Base-by-base conservation (phyloP, 495 filamentous ascomycete species). In the Filosporella fistucella region DNA sequence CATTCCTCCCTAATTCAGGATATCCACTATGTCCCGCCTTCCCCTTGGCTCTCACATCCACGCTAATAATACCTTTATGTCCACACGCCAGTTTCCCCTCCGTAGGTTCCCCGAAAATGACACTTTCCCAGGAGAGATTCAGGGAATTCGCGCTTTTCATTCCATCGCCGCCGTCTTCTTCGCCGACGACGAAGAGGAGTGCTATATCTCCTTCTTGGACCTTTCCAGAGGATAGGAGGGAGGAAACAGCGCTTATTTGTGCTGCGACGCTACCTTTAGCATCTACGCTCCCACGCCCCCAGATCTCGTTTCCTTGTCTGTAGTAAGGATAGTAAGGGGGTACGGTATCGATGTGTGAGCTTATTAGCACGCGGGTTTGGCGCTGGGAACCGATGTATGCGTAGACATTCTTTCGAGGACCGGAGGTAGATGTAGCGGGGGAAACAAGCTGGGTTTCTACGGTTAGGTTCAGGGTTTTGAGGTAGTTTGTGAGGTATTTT, bases 81-180 rank as follows among this genome's bases (percentile, higher is more conserved):
- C 91, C 91, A 28, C 84, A 77, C 1, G 88, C 89, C 22, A 97
- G 85, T 61, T 84, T 84, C 43, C 82, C 74, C 54, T 95, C 88
- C 0, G 91, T 97, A 10, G 91, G 91, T 60, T 97, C 91, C 33
- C 85, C 91, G 59, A 96, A 96, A 61, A 97, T 85, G 49, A 88
- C 79, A 3, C 86, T 76, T 43, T 80, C 71, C 68, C 80, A 82
- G 34, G 63, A 61, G 22, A 67, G 52, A 3, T 66, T 61, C 28
- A 74, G 69, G 20, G 69, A 58, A 24, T 80, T 84, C 32, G 81
- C 82, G 62, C 68, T 44, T 38, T 66, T 76, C 93, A 97, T 96
- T n/a, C 91, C 91, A 47, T 85, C 81, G 13, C 91, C 91, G 20
- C 72, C 70, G 16, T 68, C 75, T 61, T 96, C 91, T 60, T 97